phyloP scores from a whole-genome alignment of 306 rosid genomes.

The Mimosa bimucronata region DNA sequence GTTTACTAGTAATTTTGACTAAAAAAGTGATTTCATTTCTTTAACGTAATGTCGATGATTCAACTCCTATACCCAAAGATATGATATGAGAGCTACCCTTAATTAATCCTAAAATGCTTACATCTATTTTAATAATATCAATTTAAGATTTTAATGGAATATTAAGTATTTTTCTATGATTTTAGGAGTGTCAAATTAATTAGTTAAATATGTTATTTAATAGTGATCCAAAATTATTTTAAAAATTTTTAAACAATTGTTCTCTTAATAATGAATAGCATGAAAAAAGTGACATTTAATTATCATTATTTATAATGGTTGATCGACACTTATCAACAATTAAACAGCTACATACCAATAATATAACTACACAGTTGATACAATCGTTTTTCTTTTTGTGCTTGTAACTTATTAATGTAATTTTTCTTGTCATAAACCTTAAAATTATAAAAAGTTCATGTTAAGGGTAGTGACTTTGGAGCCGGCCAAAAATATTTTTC shows the following conservation, averaged over 20 bases:
- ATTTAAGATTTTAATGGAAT: not conserved
- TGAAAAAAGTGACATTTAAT: not conserved
- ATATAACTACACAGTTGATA: too few relatives aligned
- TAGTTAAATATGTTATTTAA: not conserved
- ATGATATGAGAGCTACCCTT: not conserved
- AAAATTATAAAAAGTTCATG: too few relatives aligned
- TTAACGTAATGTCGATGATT: not conserved
- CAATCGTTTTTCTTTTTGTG: not conserved
- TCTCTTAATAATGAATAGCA: not conserved
- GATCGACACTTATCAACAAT: too few relatives aligned
- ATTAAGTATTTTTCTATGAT: not conserved
- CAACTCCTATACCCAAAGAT: not conserved
- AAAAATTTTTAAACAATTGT: not conserved
- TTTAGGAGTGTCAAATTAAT: not conserved
- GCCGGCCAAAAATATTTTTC: too few relatives aligned
- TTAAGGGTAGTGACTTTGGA: too few relatives aligned
- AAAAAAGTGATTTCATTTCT: not conserved
- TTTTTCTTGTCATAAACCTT: too few relatives aligned
- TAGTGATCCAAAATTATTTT: not conserved
- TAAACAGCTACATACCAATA: too few relatives aligned
- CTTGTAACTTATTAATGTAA: too few relatives aligned
- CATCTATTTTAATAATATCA: too few relatives aligned
- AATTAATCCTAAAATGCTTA: not conserved
- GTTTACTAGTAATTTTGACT: not conserved
- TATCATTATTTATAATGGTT: not conserved